A percentile compares a stretch with the other conserved stretches of the same genome.
Conservation (phyloP, 116 monocot species). For the Trichopus zeylanicus region DNA sequence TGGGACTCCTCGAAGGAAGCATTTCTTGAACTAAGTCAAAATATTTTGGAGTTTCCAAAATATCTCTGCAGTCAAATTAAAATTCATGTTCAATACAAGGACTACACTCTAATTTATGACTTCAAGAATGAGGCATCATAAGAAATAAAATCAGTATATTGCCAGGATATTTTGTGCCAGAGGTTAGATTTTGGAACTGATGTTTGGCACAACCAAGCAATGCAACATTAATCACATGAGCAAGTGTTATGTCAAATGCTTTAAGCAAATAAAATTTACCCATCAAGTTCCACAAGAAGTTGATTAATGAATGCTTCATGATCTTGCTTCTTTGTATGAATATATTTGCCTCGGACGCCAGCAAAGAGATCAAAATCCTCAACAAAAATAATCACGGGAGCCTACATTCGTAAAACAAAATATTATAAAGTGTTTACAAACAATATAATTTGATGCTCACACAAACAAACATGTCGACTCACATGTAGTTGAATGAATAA, state of each 20-base stretch:
- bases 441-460: no score
- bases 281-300: conserved; percentile 93
- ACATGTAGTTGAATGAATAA: no score
- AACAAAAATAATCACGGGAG: conserved; percentile 87
- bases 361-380: conserved; percentile 93
- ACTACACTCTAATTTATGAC: not conserved
- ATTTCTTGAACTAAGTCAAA: not conserved
- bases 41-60: not conserved
- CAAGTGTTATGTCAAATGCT: not conserved
- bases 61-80: not conserved
- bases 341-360: conserved; percentile 76
- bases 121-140: not conserved
- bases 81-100: not conserved
- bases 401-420: conserved; percentile 36
- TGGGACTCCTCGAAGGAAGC: no score
- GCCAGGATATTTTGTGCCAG: not conserved
- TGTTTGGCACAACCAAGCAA: not conserved
- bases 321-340: conserved; percentile 85
- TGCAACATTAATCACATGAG: not conserved
- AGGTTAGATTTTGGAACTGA: not conserved
- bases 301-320: conserved; percentile 94
- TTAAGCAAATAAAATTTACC: conserved; percentile 30
- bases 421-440: no score
- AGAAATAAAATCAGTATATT: not conserved
- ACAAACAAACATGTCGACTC: no score